These are phyloP conservation scores for Pseudocercospora musae DNA, from an alignment of 2,329 filamentous ascomycete genomes.

Conservation along the genomic window DNA sequence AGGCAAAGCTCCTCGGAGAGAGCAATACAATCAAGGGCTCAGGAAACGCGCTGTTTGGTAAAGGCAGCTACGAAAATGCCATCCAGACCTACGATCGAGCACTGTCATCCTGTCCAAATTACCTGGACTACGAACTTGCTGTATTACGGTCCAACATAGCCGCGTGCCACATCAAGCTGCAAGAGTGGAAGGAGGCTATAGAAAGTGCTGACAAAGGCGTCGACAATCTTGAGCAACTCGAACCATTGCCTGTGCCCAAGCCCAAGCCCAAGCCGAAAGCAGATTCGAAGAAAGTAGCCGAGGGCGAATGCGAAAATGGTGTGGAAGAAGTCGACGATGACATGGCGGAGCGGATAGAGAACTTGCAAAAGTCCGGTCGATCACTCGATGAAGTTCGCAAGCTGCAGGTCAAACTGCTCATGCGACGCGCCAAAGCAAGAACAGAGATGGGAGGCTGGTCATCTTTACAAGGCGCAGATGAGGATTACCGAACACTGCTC, in stretches of 20 bases:
- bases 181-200: constrained; percentile 80
- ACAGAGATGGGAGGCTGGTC: constrained; percentile 74
- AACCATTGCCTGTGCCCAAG: constrained; percentile 40
- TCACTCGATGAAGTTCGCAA: constrained; percentile 64
- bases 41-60: constrained; percentile 76
- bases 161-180: constrained; percentile 80
- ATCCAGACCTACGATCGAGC: constrained; percentile 81
- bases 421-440: constrained; percentile 72
- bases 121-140: constrained; percentile 82
- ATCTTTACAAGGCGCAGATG: constrained; percentile 71
- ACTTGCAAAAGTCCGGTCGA: constrained; percentile 42
- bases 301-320: constrained; percentile 35
- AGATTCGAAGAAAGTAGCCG: constrained; percentile 20
- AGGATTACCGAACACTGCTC: constrained; percentile 70
- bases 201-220: constrained; percentile 70
- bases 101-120: constrained; percentile 72
- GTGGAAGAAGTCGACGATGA: constrained; percentile 52
- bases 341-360: constrained; percentile 41
- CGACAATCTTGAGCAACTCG: constrained; percentile 65
- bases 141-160: constrained; percentile 86
- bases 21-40: constrained; percentile 69
- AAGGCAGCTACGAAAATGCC: constrained; percentile 69
- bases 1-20: constrained; percentile 61
- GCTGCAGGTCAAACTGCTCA: constrained; percentile 77
- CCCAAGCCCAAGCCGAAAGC: constrained; percentile 21